Percentiles rank a stretch among this genome's conserved stretches.
phyloP scores from a whole-genome alignment of 2,329 filamentous ascomycete genomes.

The Colletotrichum incanum region DNA sequence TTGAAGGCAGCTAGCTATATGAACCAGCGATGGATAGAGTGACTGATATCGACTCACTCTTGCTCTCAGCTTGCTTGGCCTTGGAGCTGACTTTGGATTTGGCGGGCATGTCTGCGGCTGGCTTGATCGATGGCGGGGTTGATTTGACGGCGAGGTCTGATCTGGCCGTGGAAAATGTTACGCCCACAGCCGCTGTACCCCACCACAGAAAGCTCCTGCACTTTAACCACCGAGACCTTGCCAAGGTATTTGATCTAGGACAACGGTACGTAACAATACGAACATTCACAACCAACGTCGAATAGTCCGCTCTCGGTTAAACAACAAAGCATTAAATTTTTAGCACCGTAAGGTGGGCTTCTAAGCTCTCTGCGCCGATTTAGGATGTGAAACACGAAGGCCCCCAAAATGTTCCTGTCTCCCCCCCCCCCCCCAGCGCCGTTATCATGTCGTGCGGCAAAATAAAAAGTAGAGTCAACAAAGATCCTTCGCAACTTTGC shows the following conservation, averaged over 20 bases:
- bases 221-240: background rate
- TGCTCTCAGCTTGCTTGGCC: conserved; percentile 46
- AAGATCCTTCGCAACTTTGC: conserved; percentile 19
- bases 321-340: conserved; percentile 21
- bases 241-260: background rate
- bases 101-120: conserved; percentile 53
- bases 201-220: conserved; percentile 24
- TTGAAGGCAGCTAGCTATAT: conserved; percentile 10
- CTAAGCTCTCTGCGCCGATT: conserved; percentile 28
- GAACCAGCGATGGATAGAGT: conserved; percentile 37
- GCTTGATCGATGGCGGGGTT: conserved; percentile 42
- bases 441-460: conserved; percentile 37
- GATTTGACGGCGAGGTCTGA: conserved; percentile 34
- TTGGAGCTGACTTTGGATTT: conserved; percentile 56
- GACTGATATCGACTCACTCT: conserved; percentile 41
- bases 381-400: conserved; percentile 26
- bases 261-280: background rate
- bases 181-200: conserved; percentile 31
- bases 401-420: conserved; percentile 12
- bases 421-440: conserved; percentile 24
- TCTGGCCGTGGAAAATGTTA: conserved; percentile 35
- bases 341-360: conserved; percentile 28
- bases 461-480: conserved; percentile 1
- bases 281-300: background rate
- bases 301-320: background rate